phyloP scores from a whole-genome alignment of 169 alveolate genomes.

The Eimeria necatrix region DNA sequence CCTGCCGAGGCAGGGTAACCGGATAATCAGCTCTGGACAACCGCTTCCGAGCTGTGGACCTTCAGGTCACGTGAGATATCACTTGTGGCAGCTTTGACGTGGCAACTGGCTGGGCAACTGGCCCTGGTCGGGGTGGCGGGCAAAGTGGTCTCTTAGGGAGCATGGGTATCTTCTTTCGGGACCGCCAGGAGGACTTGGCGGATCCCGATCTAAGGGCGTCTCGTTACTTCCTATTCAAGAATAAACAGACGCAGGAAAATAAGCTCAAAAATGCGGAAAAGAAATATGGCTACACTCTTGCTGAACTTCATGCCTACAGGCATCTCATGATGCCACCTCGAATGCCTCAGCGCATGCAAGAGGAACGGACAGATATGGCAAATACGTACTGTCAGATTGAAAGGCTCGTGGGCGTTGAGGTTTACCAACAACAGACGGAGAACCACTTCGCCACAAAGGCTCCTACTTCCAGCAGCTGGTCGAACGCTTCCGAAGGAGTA shows the following conservation, averaged over 20 bases:
- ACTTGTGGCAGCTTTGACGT: not conserved
- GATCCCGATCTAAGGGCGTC: slow-evolving; percentile 70
- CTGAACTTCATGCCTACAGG: slow-evolving; percentile 69
- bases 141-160: not conserved
- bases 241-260: slow-evolving; percentile 54
- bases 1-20: not conserved
- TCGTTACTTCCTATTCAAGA: slow-evolving; percentile 54
- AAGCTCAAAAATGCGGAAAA: slow-evolving; percentile 62
- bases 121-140: not conserved
- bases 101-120: not conserved
- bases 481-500: not conserved
- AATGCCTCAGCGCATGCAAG: slow-evolving; percentile 61
- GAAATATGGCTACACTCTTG: slow-evolving; percentile 68
- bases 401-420: slow-evolving; percentile 57
- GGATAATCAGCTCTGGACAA: not conserved
- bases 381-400: slow-evolving; percentile 51
- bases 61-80: too few species aligned
- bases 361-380: slow-evolving; percentile 30
- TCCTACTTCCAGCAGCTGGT: not conserved
- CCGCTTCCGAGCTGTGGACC: too few species aligned
- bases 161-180: slow-evolving; percentile 61
- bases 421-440: slow-evolving; percentile 60
- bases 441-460: slow-evolving; percentile 57
- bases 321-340: slow-evolving; percentile 59
- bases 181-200: slow-evolving; percentile 65